These are phyloP conservation scores for Lichtheimia corymbifera DNA, from an alignment of 371 early-diverging fungal species.

Conservation along the genomic window DNA sequence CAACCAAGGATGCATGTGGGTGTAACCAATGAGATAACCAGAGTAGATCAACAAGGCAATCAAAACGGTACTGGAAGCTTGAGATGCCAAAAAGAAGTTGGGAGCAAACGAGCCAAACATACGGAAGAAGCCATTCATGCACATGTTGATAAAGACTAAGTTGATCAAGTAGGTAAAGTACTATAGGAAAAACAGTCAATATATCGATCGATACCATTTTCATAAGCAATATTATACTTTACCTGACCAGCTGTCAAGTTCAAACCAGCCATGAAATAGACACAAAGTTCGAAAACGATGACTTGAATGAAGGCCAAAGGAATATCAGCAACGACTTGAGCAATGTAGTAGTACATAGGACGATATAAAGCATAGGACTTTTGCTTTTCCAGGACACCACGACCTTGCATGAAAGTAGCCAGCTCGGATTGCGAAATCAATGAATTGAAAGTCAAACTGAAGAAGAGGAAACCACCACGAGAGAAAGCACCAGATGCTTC, in stretches of 20 bases:
- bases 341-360: conserved; percentile 61
- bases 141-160: conserved; percentile 42
- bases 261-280: conserved; percentile 64
- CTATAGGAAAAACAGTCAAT: conserved; percentile 11
- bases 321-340: conserved; percentile 54
- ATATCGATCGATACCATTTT: no score
- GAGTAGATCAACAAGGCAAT: conserved; percentile 57
- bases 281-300: conserved; percentile 36
- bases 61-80: conserved; percentile 54
- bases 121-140: conserved; percentile 66
- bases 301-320: conserved; percentile 49
- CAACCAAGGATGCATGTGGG: conserved; percentile 70
- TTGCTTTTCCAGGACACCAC: conserved; percentile 69
- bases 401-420: conserved; percentile 55
- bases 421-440: conserved; percentile 59
- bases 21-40: conserved; percentile 63
- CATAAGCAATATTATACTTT: background rate
- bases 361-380: conserved; percentile 66
- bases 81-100: conserved; percentile 60
- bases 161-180: conserved; percentile 58
- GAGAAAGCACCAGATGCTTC: conserved; percentile 62
- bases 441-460: conserved; percentile 60
- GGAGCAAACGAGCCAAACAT: conserved; percentile 59
- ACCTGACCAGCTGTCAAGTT: conserved; percentile 52
- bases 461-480: conserved; percentile 66